A percentile compares a stretch with the other conserved stretches of the same genome.
phyloP scores from a whole-genome alignment of 306 rosid genomes.

The Pterocarpus macrocarpus region DNA sequence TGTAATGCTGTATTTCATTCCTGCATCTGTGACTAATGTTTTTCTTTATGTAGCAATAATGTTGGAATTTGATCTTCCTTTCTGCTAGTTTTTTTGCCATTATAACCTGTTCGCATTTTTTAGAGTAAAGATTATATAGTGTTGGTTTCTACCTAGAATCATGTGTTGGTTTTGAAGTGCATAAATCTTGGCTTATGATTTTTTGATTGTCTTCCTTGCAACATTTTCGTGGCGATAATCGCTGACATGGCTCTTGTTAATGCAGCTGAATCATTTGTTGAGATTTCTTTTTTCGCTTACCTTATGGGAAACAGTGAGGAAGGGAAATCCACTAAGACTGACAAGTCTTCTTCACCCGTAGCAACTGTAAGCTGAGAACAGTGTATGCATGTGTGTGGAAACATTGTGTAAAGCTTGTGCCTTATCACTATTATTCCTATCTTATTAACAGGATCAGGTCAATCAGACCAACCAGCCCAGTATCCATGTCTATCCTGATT shows the following conservation, averaged over 20 bases:
- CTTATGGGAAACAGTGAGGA: constrained; percentile 88
- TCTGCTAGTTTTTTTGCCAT: not conserved
- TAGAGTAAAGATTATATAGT: not conserved
- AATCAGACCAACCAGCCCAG: constrained; percentile 62
- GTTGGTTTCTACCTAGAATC: not conserved
- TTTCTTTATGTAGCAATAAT: constrained; percentile 16
- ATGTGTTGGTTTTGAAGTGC: constrained; percentile 3
- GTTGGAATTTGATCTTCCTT: constrained; percentile 20
- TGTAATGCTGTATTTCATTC: constrained; percentile 21
- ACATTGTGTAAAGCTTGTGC: constrained; percentile 14
- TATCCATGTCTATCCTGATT: constrained; percentile 84
- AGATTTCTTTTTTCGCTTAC: constrained; percentile 48
- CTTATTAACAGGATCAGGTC: constrained; percentile 68
- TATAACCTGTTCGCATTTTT: not conserved
- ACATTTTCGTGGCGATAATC: constrained; percentile 27
- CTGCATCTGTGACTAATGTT: constrained; percentile 31
- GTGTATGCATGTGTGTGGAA: constrained; percentile 6
- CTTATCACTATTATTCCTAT: constrained; percentile 29
- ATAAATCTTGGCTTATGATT: constrained; percentile 14
- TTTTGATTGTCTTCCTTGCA: constrained; percentile 16
- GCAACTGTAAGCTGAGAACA: constrained; percentile 64
- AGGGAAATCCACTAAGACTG: constrained; percentile 66
- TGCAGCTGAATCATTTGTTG: constrained; percentile 46
- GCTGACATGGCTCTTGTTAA: constrained; percentile 32
- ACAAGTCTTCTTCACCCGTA: constrained; percentile 75